Conservation (phyloP, 768 basidiomycete genomes). For the Clitopilus hobsonii region DNA sequence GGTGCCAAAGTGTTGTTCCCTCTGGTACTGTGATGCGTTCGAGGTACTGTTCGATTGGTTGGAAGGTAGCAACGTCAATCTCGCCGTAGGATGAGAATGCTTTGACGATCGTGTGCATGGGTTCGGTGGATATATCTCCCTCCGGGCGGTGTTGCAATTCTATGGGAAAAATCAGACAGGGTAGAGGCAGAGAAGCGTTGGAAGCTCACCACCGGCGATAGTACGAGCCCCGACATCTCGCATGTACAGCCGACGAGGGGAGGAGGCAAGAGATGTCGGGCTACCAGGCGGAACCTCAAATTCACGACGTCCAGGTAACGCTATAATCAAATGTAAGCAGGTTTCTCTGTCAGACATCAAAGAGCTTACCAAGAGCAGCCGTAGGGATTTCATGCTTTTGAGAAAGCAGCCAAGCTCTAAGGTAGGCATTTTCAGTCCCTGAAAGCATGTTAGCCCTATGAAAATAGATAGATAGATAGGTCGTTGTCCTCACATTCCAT, state of each 20-base stretch:
- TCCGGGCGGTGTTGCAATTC: slow-evolving; percentile 22
- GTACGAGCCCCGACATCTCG: slow-evolving; percentile 69
- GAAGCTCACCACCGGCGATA: slow-evolving; percentile 52
- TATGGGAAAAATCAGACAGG: neutral
- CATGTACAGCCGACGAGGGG: slow-evolving; percentile 65
- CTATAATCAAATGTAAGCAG: slow-evolving; percentile 21
- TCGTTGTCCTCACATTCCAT: slow-evolving; percentile 71
- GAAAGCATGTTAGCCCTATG: neutral
- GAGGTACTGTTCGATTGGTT: slow-evolving; percentile 68
- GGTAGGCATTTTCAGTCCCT: slow-evolving; percentile 94
- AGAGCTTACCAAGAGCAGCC: slow-evolving; percentile 33
- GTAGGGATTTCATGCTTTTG: slow-evolving; percentile 50
- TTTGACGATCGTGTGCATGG: slow-evolving; percentile 69
- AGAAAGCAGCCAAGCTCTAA: slow-evolving; percentile 73
- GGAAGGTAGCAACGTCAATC: slow-evolving; percentile 52
- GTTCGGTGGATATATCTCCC: slow-evolving; percentile 44
- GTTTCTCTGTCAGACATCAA: no score
- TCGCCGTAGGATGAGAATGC: slow-evolving; percentile 74
- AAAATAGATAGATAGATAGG: neutral
- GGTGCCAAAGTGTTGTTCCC: slow-evolving; percentile 68
- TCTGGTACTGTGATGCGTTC: slow-evolving; percentile 51
- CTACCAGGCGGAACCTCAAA: slow-evolving; percentile 38
- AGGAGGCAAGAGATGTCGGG: slow-evolving; percentile 44
- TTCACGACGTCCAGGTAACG: slow-evolving; percentile 55
- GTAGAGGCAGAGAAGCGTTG: neutral